A percentile compares a stretch with the other conserved stretches of the same genome.
Evolutionary conservation across 2,329 filamentous ascomycete species (phyloP).

Genomic region (Phaeosphaeria sp.): DNA sequence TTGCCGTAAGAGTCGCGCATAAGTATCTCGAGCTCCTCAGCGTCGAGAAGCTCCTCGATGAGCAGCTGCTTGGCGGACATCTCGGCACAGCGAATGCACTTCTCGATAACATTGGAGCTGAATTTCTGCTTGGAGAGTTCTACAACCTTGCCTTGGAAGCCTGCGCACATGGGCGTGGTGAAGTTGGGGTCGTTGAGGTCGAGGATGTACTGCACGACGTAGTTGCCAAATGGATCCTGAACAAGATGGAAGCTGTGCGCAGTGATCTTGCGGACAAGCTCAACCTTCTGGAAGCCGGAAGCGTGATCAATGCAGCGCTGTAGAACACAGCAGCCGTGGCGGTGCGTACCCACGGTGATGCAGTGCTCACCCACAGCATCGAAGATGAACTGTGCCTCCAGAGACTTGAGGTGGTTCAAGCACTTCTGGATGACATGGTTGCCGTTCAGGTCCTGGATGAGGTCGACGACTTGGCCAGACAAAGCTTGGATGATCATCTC

Average conservation of each 20-base stretch:
- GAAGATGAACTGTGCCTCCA: conserved; percentile 95
- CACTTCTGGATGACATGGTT: conserved; percentile 99
- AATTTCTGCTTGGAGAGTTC: conserved; percentile 94
- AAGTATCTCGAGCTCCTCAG: conserved; percentile 82
- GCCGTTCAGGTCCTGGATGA: conserved; percentile 97
- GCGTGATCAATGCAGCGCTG: conserved; percentile 99
- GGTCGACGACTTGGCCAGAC: conserved; percentile 81
- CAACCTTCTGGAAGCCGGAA: conserved; percentile 84
- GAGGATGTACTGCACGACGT: conserved; percentile 97
- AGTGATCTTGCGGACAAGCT: conserved; percentile 87
- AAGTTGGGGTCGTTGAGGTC: conserved; percentile 88
- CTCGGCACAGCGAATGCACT: conserved; percentile 81
- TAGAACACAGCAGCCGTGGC: conserved; percentile 96
- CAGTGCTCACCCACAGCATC: conserved; percentile 88
- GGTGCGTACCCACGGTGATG: conserved; percentile 91
- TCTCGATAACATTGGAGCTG: conserved; percentile 98
- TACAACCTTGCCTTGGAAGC: conserved; percentile 76
- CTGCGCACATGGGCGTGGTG: conserved; percentile 84
- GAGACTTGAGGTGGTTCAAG: conserved; percentile 85
- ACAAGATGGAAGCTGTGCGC: conserved; percentile 86
- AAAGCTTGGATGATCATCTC: conserved; percentile 87
- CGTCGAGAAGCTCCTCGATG: conserved; percentile 78
- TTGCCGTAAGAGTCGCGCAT: conserved; percentile 94
- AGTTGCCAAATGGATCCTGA: conserved; percentile 97
- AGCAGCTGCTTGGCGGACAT: conserved; percentile 77